Base-by-base conservation (phyloP, 345 rosid genomes). In the Citrus australasica region DNA sequence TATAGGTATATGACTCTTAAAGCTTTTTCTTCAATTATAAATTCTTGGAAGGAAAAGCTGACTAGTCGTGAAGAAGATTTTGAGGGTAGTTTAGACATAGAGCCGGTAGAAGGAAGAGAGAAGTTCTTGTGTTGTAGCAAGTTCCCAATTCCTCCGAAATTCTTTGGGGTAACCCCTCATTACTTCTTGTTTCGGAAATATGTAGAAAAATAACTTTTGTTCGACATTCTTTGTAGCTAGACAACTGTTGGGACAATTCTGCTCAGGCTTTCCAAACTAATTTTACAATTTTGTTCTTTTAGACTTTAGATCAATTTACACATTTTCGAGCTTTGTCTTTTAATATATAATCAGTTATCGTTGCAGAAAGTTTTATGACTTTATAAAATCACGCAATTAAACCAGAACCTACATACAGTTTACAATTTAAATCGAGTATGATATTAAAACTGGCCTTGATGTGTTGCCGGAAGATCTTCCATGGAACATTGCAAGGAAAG, bases 161-260 rank as follows among this genome's bases (percentile, higher is more conserved):
- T 72, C 69, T 22, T 33, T 48, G 60, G 87, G 86, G 87, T 82
- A 81, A 84, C 67, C 42, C 81, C 87, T 84, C 75, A 6, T 81
- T 83, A 73, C 87, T 83, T 76, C 71, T 32, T 32, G 56, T 61
- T 63, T 77, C 53, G 46, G 76, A 28, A 76, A 35, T 70, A 71
- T 84, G 86, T 72, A 64, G 85, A 75, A 78, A 75, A 78, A 76
- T 35, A 73, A 70, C 61, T 30, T 46, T 46, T 13, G 51, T 46
- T 71, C 67, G 16, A 69, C 78, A 82, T 84, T 82, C 82, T 80
- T 88, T 84, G 81, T 78, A 76, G 78, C 73, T 71, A 53, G 68
- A 73, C 21, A 32, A 79, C 71, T n/a, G 69, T 42, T 73, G 64
- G 69, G 24, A 77, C 66, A 25, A 30, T 72, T 30, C 4, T 67